These are phyloP conservation scores for Pseudocercospora musae DNA, from an alignment of 2,329 filamentous ascomycete species.

Conservation along the genomic window DNA sequence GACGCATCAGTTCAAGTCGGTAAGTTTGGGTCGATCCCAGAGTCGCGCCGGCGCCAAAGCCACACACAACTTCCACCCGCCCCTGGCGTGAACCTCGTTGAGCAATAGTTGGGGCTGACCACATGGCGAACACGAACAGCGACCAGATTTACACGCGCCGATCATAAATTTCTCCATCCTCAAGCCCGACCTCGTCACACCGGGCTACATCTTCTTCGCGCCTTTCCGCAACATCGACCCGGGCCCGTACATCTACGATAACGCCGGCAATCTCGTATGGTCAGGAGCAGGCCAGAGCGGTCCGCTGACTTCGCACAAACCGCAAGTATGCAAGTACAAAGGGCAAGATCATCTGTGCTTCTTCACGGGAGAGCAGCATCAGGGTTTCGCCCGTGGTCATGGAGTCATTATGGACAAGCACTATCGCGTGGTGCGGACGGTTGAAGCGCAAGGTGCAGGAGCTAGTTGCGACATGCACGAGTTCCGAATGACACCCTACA, in stretches of 20 bases:
- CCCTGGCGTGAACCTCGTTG: neutral
- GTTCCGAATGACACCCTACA: constrained; percentile 46
- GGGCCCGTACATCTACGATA: constrained; percentile 53
- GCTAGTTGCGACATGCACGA: constrained; percentile 54
- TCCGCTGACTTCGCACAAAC: constrained; percentile 49
- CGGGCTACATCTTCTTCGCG: constrained; percentile 52
- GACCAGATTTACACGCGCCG: constrained; percentile 40
- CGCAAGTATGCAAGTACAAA: constrained; percentile 50
- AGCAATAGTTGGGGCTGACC: constrained; percentile 11
- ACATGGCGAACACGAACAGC: constrained; percentile 22
- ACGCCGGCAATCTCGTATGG: constrained; percentile 50
- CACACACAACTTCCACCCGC: neutral
- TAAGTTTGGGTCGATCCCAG: constrained; percentile 19
- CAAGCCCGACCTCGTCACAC: constrained; percentile 37
- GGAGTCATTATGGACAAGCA: constrained; percentile 52
- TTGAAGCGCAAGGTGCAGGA: constrained; percentile 39
- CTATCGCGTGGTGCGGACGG: constrained; percentile 49
- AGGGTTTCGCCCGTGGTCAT: constrained; percentile 52
- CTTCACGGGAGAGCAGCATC: constrained; percentile 51
- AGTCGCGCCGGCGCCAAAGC: constrained; percentile 4
- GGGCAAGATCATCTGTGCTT: constrained; percentile 51
- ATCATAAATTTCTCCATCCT: constrained; percentile 35
- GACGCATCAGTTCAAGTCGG: constrained; percentile 37
- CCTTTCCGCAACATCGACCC: constrained; percentile 50
- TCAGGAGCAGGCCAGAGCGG: constrained; percentile 49